Base-by-base conservation (phyloP, 257 asterid genomes). In the Scutellaria baicalensis region DNA sequence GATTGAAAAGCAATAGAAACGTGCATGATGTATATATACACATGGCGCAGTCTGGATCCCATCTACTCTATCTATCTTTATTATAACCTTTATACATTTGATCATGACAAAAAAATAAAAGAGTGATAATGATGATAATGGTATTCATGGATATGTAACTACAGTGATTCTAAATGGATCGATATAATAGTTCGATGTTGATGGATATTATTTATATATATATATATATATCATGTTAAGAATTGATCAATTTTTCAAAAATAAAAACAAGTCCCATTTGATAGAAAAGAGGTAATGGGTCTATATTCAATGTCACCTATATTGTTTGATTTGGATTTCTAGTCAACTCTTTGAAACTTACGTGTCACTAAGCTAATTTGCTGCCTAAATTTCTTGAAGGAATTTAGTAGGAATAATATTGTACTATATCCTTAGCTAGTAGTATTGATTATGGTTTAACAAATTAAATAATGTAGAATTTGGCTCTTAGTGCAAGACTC, bases 301-400 rank as follows among this genome's bases (percentile, higher is more conserved):
- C 79, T 57, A 58, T 70, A 78, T 78, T 73, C 79, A 74, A 4
- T 40, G 82, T 44, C 36, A 21, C 10, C 49, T 18, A 51, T n/a
- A n/a, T n/a, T n/a, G 44, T 21, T 42, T 8, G 68, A 50, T 44
- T 33, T 12, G 16, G 33, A 62, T 52, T 9, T 63, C n/a, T 6
- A 13, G 72, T 69, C 73, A 69, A 59, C 70, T 38, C 59, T 5
- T 64, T 35, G 48, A 67, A 56, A 27, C 47, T 14, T 39, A 72
- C 78, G 68, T 67, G 78, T 72, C 68, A 59, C 14, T 9, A 52
- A 31, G 7, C n/a, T n/a, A n/a, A n/a, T n/a, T n/a, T n/a, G 16
- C 21, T 69, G 48, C 35, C 54, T n/a, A 17, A 36, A 20, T 47
- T 43, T 21, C 17, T 42, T 52, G 36, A 11, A 16, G 35, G 56